These are phyloP conservation scores for Neonectria coccinea DNA, from an alignment of 2,329 filamentous ascomycete species.

Conservation along the genomic window DNA sequence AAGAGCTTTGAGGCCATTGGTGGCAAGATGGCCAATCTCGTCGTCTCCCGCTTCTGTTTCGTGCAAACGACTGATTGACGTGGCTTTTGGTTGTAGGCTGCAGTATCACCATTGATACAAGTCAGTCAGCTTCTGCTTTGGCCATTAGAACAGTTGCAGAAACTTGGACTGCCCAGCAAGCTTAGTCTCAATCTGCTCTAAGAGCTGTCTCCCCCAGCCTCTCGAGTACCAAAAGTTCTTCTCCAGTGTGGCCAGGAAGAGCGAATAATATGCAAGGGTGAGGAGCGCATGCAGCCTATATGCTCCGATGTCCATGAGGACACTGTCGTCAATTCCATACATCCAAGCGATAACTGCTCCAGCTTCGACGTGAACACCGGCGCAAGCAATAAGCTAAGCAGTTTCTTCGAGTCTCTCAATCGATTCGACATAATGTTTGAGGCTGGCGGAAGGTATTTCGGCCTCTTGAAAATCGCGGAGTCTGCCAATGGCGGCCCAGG, in stretches of 20 bases:
- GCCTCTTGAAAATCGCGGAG: conserved; percentile 40
- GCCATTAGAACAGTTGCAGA: conserved; percentile 40
- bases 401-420: conserved; percentile 35
- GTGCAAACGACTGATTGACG: not conserved
- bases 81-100: not conserved
- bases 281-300: conserved; percentile 43
- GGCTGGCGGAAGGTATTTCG: conserved; percentile 35
- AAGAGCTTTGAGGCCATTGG: conserved; percentile 47
- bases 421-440: conserved; percentile 36
- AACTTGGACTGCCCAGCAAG: conserved; percentile 35
- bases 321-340: conserved; percentile 41
- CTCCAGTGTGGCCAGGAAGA: conserved; percentile 43
- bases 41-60: not conserved
- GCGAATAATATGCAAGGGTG: conserved; percentile 43
- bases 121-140: conserved; percentile 36
- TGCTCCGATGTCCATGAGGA: conserved; percentile 44
- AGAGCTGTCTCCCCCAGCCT: conserved; percentile 42
- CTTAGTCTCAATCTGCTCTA: conserved; percentile 37
- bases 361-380: conserved; percentile 41
- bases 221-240: conserved; percentile 43
- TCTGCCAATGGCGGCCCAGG: conserved; percentile 35
- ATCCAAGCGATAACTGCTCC: conserved; percentile 42
- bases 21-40: not conserved
- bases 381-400: conserved; percentile 36
- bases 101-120: conserved; percentile 17